phyloP scores from a whole-genome alignment of 495 filamentous ascomycete species.

The Apodospora peruviana region DNA sequence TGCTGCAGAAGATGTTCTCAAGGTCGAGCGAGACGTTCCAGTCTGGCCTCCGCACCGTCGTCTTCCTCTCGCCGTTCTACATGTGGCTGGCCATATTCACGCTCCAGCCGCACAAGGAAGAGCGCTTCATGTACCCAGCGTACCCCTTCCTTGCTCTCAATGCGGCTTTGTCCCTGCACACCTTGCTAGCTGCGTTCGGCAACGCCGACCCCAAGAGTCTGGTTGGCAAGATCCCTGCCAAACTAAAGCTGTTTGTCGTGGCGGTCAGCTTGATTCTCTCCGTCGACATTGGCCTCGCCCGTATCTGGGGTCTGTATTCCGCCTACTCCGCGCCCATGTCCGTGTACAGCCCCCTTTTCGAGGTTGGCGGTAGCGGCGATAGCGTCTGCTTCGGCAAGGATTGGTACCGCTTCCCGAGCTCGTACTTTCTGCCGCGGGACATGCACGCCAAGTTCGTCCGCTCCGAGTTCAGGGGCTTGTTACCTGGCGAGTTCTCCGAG shows the following conservation, averaged over 20 bases:
- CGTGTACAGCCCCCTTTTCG: constrained; percentile 55
- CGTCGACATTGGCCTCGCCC: constrained; percentile 58
- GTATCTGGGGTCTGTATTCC: constrained; percentile 73
- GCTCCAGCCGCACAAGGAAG: constrained; percentile 92
- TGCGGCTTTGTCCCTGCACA: constrained; percentile 80
- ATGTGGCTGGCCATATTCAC: constrained; percentile 93
- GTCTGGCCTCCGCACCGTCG: constrained; percentile 60
- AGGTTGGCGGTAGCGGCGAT: constrained; percentile 50
- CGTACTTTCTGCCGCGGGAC: constrained; percentile 76
- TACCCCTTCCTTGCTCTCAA: constrained; percentile 93
- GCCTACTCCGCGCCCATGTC: constrained; percentile 83
- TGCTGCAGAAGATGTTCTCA: constrained; percentile 42
- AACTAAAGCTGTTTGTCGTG: constrained; percentile 60
- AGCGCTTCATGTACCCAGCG: constrained; percentile 96
- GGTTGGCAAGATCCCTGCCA: constrained; percentile 62
- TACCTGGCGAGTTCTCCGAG: constrained; percentile 87
- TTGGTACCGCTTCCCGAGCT: constrained; percentile 97
- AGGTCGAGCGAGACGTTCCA: constrained; percentile 36
- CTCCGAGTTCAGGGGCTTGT: constrained; percentile 80
- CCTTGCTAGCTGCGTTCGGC: constrained; percentile 66
- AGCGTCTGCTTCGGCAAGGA: constrained; percentile 90
- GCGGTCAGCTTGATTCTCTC: constrained; percentile 48
- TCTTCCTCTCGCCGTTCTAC: constrained; percentile 80
- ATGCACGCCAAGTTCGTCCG: constrained; percentile 83
- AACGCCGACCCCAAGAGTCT: constrained; percentile 58